Evolutionary conservation across 441 rosid genomes (phyloP).

Genomic region (Erodium moschatum): DNA sequence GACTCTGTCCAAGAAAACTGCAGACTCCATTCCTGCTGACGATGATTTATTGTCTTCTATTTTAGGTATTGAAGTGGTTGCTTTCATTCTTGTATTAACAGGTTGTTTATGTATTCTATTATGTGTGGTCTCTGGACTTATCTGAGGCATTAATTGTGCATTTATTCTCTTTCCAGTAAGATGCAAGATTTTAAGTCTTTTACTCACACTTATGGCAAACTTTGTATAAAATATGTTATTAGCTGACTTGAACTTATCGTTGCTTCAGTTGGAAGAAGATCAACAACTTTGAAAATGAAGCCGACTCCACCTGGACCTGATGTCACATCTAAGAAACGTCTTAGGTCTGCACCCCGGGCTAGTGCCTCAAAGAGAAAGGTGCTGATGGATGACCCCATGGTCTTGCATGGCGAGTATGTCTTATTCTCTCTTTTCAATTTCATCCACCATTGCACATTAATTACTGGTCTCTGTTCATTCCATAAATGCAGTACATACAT

Average conservation of each 20-base stretch:
- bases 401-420: slow-evolving; percentile 98
- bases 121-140: neutral
- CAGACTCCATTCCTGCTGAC: slow-evolving; percentile 77
- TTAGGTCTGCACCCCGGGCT: slow-evolving; percentile 45
- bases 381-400: slow-evolving; percentile 88
- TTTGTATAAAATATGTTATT: neutral
- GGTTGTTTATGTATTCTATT: slow-evolving; percentile 7
- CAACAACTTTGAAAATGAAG: slow-evolving; percentile 75
- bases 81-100: slow-evolving; percentile 8
- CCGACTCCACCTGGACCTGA: slow-evolving; percentile 61
- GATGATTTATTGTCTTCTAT: slow-evolving; percentile 89
- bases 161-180: neutral
- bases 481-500: neutral
- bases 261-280: slow-evolving; percentile 65
- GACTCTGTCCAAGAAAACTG: slow-evolving; percentile 44
- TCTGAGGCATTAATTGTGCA: neutral
- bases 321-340: slow-evolving; percentile 52
- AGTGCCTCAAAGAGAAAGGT: slow-evolving; percentile 80
- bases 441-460: too few species aligned
- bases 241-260: slow-evolving; percentile 14
- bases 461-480: too few species aligned
- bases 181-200: neutral
- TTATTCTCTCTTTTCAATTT: neutral
- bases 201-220: neutral
- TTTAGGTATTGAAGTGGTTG: slow-evolving; percentile 47